These are phyloP conservation scores for Psilocybe tampanensis DNA, from an alignment of 768 basidiomycete genomes.

Conservation along the genomic window DNA sequence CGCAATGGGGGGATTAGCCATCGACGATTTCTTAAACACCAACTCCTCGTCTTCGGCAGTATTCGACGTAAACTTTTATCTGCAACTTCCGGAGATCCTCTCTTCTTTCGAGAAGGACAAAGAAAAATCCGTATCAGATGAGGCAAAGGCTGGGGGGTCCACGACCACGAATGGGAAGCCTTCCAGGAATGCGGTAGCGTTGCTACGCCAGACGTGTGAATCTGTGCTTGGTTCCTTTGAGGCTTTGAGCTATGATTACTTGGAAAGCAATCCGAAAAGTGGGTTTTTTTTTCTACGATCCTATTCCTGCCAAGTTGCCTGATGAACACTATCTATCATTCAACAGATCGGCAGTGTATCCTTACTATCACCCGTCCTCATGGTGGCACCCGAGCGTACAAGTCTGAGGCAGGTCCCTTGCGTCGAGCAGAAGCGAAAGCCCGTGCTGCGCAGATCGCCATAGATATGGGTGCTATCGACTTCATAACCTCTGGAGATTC, in stretches of 20 bases:
- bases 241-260: slow-evolving; percentile 47
- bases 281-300: slow-evolving; percentile 11
- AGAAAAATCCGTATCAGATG: slow-evolving; percentile 9
- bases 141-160: neutral
- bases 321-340: too few relatives aligned
- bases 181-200: slow-evolving; percentile 24
- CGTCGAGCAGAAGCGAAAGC: slow-evolving; percentile 56
- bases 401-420: slow-evolving; percentile 45
- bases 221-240: slow-evolving; percentile 42
- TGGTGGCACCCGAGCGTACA: slow-evolving; percentile 53
- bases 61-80: slow-evolving; percentile 21
- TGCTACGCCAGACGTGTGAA: slow-evolving; percentile 45
- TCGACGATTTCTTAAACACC: slow-evolving; percentile 29
- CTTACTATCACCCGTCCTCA: slow-evolving; percentile 61
- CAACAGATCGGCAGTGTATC: slow-evolving; percentile 59
- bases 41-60: slow-evolving; percentile 10
- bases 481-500: slow-evolving; percentile 54
- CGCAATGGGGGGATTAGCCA: slow-evolving; percentile 29
- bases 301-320: too few relatives aligned
- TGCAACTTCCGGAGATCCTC: slow-evolving; percentile 19
- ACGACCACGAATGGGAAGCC: slow-evolving; percentile 1
- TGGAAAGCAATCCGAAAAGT: slow-evolving; percentile 44
- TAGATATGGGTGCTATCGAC: slow-evolving; percentile 61
- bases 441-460: slow-evolving; percentile 52
- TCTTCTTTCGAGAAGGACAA: slow-evolving; percentile 15